phyloP scores from a whole-genome alignment of 495 filamentous ascomycete genomes.

The Trichoderma virens region DNA sequence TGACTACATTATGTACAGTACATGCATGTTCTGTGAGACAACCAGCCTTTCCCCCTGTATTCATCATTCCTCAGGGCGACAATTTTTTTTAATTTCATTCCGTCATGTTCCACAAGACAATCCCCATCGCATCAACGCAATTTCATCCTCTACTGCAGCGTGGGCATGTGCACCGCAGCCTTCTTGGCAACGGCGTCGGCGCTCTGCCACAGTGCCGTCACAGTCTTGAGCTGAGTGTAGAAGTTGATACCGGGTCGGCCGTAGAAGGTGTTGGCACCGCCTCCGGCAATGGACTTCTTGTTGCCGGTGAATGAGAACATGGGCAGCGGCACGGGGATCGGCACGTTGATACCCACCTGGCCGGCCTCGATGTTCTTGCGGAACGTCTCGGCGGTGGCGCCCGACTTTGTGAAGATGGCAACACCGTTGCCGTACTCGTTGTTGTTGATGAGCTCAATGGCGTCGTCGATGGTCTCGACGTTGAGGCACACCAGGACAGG shows the following conservation, averaged over 20 bases:
- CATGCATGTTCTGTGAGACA: background rate
- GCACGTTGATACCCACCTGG: conserved; percentile 76
- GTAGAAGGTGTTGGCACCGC: conserved; percentile 92
- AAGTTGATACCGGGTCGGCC: conserved; percentile 86
- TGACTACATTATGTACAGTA: background rate
- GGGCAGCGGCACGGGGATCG: conserved; percentile 78
- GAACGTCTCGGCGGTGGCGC: conserved; percentile 53
- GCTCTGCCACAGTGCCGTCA: conserved; percentile 82
- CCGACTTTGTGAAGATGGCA: conserved; percentile 56
- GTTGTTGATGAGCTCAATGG: conserved; percentile 54
- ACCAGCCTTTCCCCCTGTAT: background rate
- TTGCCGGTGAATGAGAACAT: conserved; percentile 99
- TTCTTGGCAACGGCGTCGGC: conserved; percentile 76
- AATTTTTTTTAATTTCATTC: background rate
- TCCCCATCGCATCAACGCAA: background rate
- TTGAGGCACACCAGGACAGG: conserved; percentile 85
- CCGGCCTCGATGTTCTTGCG: conserved; percentile 63
- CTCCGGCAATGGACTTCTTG: conserved; percentile 91
- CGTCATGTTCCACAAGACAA: background rate
- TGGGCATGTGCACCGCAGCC: conserved; percentile 91
- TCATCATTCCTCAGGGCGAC: background rate
- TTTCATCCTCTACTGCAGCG: conserved; percentile 30
- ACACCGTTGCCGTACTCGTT: conserved; percentile 63
- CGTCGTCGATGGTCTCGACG: conserved; percentile 74
- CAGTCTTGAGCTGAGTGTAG: conserved; percentile 96